Evolutionary conservation across 768 basidiomycete genomes (phyloP).

Genomic region (Trametes cinnabarina): DNA sequence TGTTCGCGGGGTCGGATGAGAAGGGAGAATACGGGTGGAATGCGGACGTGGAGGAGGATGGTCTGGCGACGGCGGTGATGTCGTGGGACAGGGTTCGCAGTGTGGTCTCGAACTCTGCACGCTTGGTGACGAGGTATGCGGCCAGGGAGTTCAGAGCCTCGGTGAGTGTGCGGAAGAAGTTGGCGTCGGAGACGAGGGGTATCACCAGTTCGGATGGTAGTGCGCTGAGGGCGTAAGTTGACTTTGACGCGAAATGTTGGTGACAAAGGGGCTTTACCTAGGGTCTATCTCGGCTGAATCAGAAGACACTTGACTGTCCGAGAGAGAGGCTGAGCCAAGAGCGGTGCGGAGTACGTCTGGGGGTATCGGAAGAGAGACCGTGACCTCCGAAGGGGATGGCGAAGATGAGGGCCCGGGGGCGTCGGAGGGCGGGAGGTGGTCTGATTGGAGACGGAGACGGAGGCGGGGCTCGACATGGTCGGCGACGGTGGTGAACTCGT

Average conservation of each 20-base stretch:
- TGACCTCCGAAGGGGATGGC: neutral
- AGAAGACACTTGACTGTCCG: neutral
- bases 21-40: conserved; percentile 36
- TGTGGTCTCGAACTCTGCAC: conserved; percentile 46
- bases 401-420: neutral
- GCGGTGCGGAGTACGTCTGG: neutral
- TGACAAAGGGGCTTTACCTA: neutral
- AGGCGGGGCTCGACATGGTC: conserved; percentile 57
- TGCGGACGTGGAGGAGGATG: conserved; percentile 30
- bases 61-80: conserved; percentile 35
- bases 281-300: neutral
- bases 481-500: conserved; percentile 52
- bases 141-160: conserved; percentile 56
- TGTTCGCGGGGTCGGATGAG: conserved; percentile 22
- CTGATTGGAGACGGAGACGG: conserved; percentile 44
- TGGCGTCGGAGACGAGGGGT: conserved; percentile 73
- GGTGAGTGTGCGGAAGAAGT: conserved; percentile 76
- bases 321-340: neutral
- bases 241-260: conserved; percentile 2
- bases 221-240: neutral
- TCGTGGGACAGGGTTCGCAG: conserved; percentile 46
- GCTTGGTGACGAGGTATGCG: conserved; percentile 49
- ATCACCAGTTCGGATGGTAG: conserved; percentile 58
- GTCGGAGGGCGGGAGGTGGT: neutral
- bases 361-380: neutral